A percentile compares a stretch with the other conserved stretches of the same genome.
These are phyloP conservation scores for Nepenthes mirabilis DNA, from an alignment of 148 eudicot species.

Conservation along the genomic window DNA sequence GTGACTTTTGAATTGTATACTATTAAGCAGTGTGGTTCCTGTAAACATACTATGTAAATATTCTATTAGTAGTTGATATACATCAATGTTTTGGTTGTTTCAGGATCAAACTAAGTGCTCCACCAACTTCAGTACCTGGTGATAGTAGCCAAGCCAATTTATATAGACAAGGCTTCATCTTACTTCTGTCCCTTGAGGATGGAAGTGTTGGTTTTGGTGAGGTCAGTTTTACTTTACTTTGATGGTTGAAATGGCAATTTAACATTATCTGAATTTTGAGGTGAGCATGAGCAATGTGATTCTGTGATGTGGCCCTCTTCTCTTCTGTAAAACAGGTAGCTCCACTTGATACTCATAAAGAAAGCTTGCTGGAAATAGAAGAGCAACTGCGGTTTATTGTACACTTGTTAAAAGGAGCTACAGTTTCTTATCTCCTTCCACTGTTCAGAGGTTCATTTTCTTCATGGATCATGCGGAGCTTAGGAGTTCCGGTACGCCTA, in stretches of 20 bases:
- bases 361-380: conserved; percentile 60
- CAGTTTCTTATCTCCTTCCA: conserved; percentile 35
- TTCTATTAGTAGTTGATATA: neutral
- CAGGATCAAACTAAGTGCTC: conserved; percentile 67
- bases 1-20: conserved; percentile 24
- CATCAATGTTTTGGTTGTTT: conserved; percentile 8
- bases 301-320: neutral
- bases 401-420: conserved; percentile 44
- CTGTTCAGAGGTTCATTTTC: conserved; percentile 63
- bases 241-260: neutral
- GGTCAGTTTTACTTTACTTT: conserved; percentile 31
- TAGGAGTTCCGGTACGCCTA: conserved; percentile 69
- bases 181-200: conserved; percentile 67
- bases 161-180: conserved; percentile 69
- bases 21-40: neutral
- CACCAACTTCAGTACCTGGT: conserved; percentile 61
- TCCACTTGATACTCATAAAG: conserved; percentile 65
- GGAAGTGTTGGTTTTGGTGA: conserved; percentile 88
- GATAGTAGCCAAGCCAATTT: conserved; percentile 13
- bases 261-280: neutral
- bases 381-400: conserved; percentile 68
- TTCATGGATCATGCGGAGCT: conserved; percentile 62
- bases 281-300: neutral
- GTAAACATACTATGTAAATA: neutral
- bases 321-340: conserved; percentile 44